These are phyloP conservation scores for Clarireedia hainanense DNA, from an alignment of 2,329 filamentous ascomycete genomes.

Conservation along the genomic window DNA sequence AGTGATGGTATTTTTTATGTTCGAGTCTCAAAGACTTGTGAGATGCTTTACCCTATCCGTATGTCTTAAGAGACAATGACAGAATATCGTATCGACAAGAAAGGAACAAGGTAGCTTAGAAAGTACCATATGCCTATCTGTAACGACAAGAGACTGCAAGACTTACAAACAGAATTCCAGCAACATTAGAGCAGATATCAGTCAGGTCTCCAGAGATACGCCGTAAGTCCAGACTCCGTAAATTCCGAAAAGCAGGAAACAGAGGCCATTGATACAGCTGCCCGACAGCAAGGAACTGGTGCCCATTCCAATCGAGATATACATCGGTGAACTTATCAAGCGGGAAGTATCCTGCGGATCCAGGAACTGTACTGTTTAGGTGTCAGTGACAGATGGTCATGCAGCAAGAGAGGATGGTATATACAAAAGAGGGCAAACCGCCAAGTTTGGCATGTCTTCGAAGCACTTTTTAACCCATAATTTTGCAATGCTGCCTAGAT, in stretches of 20 bases:
- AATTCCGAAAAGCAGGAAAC: neutral
- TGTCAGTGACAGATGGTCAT: neutral
- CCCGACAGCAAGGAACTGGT: accelerated
- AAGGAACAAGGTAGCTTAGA: neutral
- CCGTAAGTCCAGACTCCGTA: neutral
- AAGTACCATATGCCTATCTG: neutral
- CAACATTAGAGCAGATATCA: neutral
- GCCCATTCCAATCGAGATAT: neutral
- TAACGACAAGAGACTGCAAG: neutral
- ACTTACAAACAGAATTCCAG: neutral
- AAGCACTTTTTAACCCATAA: neutral
- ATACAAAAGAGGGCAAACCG: neutral
- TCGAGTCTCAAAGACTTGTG: too few relatives aligned
- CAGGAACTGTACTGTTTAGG: neutral
- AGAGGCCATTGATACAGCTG: neutral
- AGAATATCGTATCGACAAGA: neutral
- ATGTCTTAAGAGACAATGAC: neutral
- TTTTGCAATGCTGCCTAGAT: neutral
- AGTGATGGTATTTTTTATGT: too few relatives aligned
- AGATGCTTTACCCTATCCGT: too few relatives aligned
- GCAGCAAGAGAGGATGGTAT: neutral
- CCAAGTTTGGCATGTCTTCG: neutral
- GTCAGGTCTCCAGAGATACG: neutral
- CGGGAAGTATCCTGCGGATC: neutral
- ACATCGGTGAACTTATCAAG: neutral